Evolutionary conservation across 2,329 filamentous ascomycete genomes (phyloP), one percentile per base, ranked within the genome.

Genomic region (Ramichloridium luteum): DNA sequence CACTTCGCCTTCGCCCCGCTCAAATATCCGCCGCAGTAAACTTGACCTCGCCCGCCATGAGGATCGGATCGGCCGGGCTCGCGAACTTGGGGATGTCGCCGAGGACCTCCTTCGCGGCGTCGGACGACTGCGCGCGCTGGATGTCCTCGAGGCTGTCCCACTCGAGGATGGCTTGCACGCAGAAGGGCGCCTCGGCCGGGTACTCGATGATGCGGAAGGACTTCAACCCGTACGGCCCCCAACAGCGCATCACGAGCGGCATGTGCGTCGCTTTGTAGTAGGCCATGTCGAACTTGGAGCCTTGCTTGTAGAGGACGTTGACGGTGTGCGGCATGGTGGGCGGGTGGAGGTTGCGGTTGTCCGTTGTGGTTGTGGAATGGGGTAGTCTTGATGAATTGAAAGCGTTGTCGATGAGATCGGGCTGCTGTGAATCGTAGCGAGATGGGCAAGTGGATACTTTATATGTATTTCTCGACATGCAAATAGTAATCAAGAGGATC

Each of bases 221-320:
- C 35, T 48, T 55, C 27, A 57, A 37, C 27, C 54, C 55, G 35
- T 40, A 40, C 3, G 36, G 38, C 26, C 26, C 37, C 49, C 55
- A 56, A 16, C 49, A 41, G 32, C 51, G 36, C 29, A 45, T 34
- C 6, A 54, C 56, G 27, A 59, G 37, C 1, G 54, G 55, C 55
- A 58, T 58, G 48, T 59, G 55, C 10, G 49, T 51, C 27, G 38
- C 38, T 34, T 55, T 46, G 49, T 59, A 58, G 47, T 59, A 57
- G 38, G 54, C 50, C 44, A 58, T 54, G 42, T 58, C 44, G 50
- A 58, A 58, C 15, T 48, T 51, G 33, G 46, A 43, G 25, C 53
- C 54, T 30, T 51, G 37, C 12, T 52, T 51, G 46, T 57, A 56
- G 44, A 55, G 36, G 40, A 56, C 51, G 29, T 47, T 50, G 31